Base-by-base conservation (phyloP, 2,329 filamentous ascomycete species). In the Penicillium paneum region DNA sequence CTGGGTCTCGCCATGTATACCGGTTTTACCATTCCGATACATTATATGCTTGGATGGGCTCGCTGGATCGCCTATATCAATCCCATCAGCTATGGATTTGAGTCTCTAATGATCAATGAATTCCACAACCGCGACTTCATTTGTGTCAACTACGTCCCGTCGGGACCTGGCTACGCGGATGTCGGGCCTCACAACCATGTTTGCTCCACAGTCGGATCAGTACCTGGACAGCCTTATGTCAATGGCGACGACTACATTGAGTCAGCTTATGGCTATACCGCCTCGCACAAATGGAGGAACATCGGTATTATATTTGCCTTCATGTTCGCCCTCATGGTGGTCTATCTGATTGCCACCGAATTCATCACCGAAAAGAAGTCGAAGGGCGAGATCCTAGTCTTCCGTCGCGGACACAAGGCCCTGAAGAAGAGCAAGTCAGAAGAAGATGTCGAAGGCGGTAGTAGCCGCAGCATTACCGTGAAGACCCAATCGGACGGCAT, bases 11-110 rank as follows among this genome's bases (percentile, higher is more conserved):
- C 73, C 21, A 74, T 87, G 17, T 83, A 71, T 54, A 69, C 84
- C 42, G 76, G 76, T 13, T 78, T 78, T 57, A 71, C 71, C 0
- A 71, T 78, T 12, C 74, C 75, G 1, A 64, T 67, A 24, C 3
- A 64, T 59, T 64, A 92, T 73, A 94, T 90, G 88, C 81, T 87
- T 12, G 82, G 77, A 1, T 96, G 90, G 89, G 88, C 87, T 65
- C 81, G 85, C 55, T 95, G 90, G 90, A 83, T 95, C 57, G 88
- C 87, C 68, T 92, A 90, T 69, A 76, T 93, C 32, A 86, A 94
- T 57, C 89, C 89, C 6, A 80, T 95, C 11, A 84, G 83, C 1
- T 95, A 94, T 59, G 84, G 85, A 0, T 95, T 95, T 65, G 90
- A 95, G 70, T 78, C 86, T 0, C 78, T 96, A 28, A 87, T 93